A percentile compares a stretch with the other conserved stretches of the same genome.
Evolutionary conservation across 495 filamentous ascomycete species (phyloP).

Genomic region (Penicillium chermesinum): DNA sequence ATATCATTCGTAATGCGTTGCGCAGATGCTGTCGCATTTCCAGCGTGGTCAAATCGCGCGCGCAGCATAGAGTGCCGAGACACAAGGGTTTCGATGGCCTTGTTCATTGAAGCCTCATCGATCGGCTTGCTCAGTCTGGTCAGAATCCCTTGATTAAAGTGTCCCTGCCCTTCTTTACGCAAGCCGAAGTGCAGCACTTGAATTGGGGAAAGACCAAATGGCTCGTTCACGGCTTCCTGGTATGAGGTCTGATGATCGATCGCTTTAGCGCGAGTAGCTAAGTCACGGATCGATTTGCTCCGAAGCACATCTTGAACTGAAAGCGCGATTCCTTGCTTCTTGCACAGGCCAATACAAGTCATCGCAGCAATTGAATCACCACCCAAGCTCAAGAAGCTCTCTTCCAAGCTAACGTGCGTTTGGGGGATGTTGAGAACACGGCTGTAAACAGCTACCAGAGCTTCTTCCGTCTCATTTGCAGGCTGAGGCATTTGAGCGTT

Average conservation of each 20-base stretch:
- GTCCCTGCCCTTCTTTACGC: slow-evolving; percentile 50
- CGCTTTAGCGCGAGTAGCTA: slow-evolving; percentile 31
- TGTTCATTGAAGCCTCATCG: slow-evolving; percentile 41
- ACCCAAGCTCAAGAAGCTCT: slow-evolving; percentile 60
- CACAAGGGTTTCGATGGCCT: slow-evolving; percentile 55
- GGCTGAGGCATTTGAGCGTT: slow-evolving; percentile 14
- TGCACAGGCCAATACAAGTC: slow-evolving; percentile 53
- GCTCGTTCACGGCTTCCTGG: slow-evolving; percentile 38
- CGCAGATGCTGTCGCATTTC: slow-evolving; percentile 19
- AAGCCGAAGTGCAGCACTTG: slow-evolving; percentile 64
- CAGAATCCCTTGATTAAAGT: slow-evolving; percentile 69
- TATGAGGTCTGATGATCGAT: slow-evolving; percentile 29
- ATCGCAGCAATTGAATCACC: slow-evolving; percentile 70
- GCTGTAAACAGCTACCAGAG: slow-evolving; percentile 43
- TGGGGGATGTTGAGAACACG: slow-evolving; percentile 49
- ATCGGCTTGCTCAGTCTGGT: slow-evolving; percentile 50
- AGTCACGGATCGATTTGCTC: slow-evolving; percentile 41
- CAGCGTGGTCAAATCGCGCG: slow-evolving; percentile 49
- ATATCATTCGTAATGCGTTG: slow-evolving; percentile 38
- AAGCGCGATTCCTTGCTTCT: slow-evolving; percentile 47
- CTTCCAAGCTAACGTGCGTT: slow-evolving; percentile 42
- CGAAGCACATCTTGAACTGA: slow-evolving; percentile 51
- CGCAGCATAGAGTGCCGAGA: slow-evolving; percentile 69
- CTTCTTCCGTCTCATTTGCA: slow-evolving; percentile 31
- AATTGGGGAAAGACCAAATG: slow-evolving; percentile 65